Evolutionary conservation across 805 yeast species (phyloP), one percentile per base, ranked within the genome.

Genomic region (Cyberlindnera americana): DNA sequence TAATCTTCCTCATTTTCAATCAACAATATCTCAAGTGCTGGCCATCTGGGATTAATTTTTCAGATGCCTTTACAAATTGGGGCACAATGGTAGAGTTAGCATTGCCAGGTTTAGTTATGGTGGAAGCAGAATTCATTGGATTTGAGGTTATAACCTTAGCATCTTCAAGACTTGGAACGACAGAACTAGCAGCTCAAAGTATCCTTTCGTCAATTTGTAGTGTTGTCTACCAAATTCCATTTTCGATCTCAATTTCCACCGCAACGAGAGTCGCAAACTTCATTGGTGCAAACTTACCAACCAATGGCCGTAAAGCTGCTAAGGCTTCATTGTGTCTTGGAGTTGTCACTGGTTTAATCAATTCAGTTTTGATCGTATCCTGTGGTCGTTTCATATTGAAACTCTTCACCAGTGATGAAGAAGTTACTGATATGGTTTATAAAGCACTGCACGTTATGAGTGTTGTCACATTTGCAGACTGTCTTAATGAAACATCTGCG

Each of bases 111-210:
- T 73, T 83, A 25, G 61, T 83, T 27, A 83, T 83, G 81, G 72
- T 81, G 14, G 88, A 81, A 56, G 81, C 87, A 9, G 91, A 83
- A 55, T 83, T 80, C 60, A 54, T 81, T 27, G 86, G 89, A 1
- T 83, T 80, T 62, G 91, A 83, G 56, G 61, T 81, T 25, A 64
- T 83, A 62, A 82, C 91, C 1, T 62, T 83, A 35, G 75, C 81
- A 32, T 76, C 90, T 14, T 72, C 88, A 2, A 75, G 74, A 43
- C 73, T 83, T 50, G 91, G 91, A 11, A 78, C 86, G 3, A 67
- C 73, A 4, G 73, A 75, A 25, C 61, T 83, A 40, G 91, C 91
- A 1, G 82, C 87, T 1, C 91, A 84, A 59, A 76, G 87, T 4
- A 80, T 85, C 7, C 72, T 81, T 8, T 72, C 87, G 1, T 77